Evolutionary conservation across 2,329 filamentous ascomycete species (phyloP).

Genomic region (Metarhizium rileyi): DNA sequence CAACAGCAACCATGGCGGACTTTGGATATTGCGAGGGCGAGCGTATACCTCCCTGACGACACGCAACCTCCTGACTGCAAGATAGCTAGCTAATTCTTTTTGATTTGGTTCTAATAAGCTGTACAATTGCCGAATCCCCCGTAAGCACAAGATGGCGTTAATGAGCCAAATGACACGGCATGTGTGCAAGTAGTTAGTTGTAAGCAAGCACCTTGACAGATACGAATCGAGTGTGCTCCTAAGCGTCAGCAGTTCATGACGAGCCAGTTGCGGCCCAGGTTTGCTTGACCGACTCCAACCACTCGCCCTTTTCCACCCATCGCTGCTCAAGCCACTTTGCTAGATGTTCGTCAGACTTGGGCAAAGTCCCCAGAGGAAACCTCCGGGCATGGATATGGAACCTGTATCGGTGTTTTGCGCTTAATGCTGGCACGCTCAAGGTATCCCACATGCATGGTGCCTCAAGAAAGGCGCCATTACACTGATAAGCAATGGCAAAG

Average conservation of each 20-base stretch:
- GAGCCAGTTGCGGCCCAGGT: slow-evolving; percentile 8
- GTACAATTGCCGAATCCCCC: no score
- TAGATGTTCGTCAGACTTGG: slow-evolving; percentile 35
- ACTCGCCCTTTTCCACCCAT: slow-evolving; percentile 44
- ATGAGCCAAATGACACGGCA: no score
- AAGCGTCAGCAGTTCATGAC: not conserved
- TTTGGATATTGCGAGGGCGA: no score
- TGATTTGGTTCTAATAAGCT: no score
- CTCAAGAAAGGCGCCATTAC: slow-evolving; percentile 30
- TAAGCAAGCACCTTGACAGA: no score
- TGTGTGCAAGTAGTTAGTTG: no score
- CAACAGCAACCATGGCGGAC: no score
- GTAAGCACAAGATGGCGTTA: no score
- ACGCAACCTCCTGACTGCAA: no score
- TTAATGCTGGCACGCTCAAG: slow-evolving; percentile 31
- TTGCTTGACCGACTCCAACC: slow-evolving; percentile 28
- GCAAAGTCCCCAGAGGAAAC: slow-evolving; percentile 38
- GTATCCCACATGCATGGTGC: slow-evolving; percentile 46
- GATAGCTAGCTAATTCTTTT: not conserved
- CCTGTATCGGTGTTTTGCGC: slow-evolving; percentile 28
- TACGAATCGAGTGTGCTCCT: not conserved
- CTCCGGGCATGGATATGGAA: slow-evolving; percentile 42
- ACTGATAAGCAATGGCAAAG: slow-evolving; percentile 43
- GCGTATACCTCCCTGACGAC: no score
- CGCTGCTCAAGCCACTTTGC: slow-evolving; percentile 42